Conservation (phyloP, 345 rosid species). For the Xanthoceras sorbifolium region DNA sequence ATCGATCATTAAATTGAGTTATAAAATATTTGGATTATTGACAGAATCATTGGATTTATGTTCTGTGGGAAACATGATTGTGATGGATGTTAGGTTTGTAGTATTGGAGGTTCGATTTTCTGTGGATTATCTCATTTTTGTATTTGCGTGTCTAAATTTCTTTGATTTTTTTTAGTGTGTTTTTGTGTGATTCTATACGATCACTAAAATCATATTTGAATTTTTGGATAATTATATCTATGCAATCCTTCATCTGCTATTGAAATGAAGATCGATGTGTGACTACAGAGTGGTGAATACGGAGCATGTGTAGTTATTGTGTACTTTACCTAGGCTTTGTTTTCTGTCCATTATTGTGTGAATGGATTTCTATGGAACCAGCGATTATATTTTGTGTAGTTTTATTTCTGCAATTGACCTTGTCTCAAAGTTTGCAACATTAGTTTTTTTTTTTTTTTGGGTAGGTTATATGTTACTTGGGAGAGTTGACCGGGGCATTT, state of each 20-base stretch:
- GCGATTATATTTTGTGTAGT: background rate
- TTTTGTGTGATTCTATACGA: background rate
- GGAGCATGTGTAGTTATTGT: background rate
- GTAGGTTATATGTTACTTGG: conserved; percentile 4
- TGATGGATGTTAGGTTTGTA: background rate
- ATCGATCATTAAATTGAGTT: background rate
- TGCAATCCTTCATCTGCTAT: background rate
- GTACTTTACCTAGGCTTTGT: background rate
- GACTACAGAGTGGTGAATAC: background rate
- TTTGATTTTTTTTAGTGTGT: background rate
- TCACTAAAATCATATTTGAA: background rate
- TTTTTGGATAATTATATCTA: background rate
- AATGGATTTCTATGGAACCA: conserved; percentile 4
- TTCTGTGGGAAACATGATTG: no score
- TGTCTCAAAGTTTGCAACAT: background rate
- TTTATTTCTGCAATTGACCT: conserved; percentile 3
- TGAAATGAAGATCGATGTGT: background rate
- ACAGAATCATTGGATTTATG: background rate
- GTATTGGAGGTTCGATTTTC: background rate
- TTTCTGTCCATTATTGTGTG: background rate
- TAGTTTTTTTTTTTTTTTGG: background rate
- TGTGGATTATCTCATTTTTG: background rate
- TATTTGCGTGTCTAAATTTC: background rate
- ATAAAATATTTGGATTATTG: background rate
- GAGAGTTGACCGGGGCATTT: conserved; percentile 21